Conservation (phyloP, 176 grass and related monocot genomes). For the Carex scoparia region DNA sequence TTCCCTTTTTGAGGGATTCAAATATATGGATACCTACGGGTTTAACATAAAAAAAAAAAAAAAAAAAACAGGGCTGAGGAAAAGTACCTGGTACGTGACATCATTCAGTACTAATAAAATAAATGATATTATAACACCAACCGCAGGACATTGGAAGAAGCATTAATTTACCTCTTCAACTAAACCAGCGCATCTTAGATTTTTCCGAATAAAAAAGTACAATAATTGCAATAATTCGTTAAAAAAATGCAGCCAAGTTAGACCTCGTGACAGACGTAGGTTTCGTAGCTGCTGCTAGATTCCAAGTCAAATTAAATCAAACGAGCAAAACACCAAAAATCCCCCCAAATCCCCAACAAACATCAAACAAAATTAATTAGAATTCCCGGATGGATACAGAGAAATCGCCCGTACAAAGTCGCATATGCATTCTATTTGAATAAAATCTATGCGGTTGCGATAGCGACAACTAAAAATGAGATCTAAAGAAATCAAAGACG, state of each 20-base stretch:
- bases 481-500: too few species aligned
- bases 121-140: not conserved
- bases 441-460: too few species aligned
- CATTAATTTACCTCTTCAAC: too few species aligned
- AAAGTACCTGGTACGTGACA: not conserved
- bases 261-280: not conserved
- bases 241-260: not conserved
- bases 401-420: not conserved
- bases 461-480: too few species aligned
- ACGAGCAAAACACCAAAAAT: not conserved
- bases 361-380: not conserved
- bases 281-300: not conserved
- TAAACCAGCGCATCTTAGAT: not conserved
- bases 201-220: slow-evolving; percentile 20
- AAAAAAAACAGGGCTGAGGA: too few species aligned
- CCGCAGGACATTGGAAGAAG: too few species aligned
- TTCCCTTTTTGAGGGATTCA: too few species aligned
- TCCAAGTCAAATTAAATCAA: slow-evolving; percentile 2
- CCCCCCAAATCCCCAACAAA: not conserved
- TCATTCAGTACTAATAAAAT: not conserved
- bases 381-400: not conserved
- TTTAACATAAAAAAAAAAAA: too few species aligned
- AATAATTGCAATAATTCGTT: slow-evolving; percentile 23
- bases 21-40: too few species aligned
- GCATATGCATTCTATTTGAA: too few species aligned